Conservation (phyloP, 371 early-diverging fungal species). For the Zychaea mexicana region DNA sequence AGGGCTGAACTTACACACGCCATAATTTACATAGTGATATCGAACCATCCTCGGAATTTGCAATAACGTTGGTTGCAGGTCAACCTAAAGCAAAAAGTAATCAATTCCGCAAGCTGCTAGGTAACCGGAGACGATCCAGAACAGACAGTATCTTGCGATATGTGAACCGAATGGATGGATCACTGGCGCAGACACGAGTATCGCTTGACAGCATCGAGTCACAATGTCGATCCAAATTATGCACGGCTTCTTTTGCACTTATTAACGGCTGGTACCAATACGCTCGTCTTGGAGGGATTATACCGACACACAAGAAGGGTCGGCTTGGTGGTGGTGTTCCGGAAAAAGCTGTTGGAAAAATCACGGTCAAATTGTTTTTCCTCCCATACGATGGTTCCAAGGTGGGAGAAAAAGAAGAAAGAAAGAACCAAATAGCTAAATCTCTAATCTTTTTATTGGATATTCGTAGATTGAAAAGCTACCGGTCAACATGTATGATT, state of each 20-base stretch:
- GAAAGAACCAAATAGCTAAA: neutral
- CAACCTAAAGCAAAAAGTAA: constrained; percentile 7
- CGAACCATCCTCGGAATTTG: constrained; percentile 15
- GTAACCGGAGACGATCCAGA: neutral
- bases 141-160: constrained; percentile 17
- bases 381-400: constrained; percentile 16
- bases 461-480: neutral
- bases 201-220: constrained; percentile 21
- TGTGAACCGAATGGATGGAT: constrained; percentile 21
- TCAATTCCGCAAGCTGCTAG: constrained; percentile 11
- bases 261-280: constrained; percentile 46
- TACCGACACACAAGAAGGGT: constrained; percentile 5
- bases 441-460: no score
- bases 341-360: constrained; percentile 46
- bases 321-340: neutral
- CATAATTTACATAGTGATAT: constrained; percentile 19
- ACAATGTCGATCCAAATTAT: constrained; percentile 20
- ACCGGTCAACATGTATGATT: constrained; percentile 24
- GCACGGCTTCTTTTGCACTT: constrained; percentile 36
- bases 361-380: constrained; percentile 28
- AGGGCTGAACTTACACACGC: no score
- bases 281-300: constrained; percentile 5
- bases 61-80: constrained; percentile 16
- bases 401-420: constrained; percentile 3
- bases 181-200: constrained; percentile 40